A percentile compares a stretch with the other conserved stretches of the same genome.
Conservation (phyloP, 2,329 filamentous ascomycete genomes). For the Diplodia sapinea region DNA sequence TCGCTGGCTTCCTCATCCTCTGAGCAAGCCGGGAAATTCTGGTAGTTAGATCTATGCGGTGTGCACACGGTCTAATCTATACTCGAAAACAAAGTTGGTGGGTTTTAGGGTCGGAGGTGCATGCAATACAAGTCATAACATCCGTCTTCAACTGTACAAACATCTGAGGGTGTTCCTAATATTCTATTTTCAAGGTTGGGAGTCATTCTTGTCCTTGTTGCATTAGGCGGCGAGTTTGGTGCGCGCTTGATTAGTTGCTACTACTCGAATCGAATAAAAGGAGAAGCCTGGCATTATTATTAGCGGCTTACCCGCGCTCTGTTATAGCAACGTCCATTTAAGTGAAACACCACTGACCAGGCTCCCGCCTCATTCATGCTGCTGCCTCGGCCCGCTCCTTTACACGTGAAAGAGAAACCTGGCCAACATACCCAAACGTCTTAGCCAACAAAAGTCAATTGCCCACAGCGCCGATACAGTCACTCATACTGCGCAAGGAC, state of each 20-base stretch:
- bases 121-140: neutral
- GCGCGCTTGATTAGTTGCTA: neutral
- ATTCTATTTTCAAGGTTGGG: neutral
- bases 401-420: neutral
- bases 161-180: neutral
- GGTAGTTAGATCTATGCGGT: neutral
- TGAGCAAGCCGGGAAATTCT: neutral
- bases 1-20: slow-evolving; percentile 31
- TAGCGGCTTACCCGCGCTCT: neutral
- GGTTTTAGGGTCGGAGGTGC: neutral
- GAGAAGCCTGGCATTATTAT: neutral
- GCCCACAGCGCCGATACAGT: neutral
- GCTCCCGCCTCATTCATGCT: neutral
- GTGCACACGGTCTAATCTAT: neutral
- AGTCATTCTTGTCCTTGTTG: neutral
- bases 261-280: neutral
- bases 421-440: neutral
- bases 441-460: neutral
- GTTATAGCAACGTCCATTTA: neutral
- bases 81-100: neutral
- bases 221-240: neutral
- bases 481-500: neutral
- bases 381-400: neutral
- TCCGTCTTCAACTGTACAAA: neutral
- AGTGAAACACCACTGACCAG: neutral